Conservation (phyloP, 495 filamentous ascomycete genomes). For the Lophium mytilinum region DNA sequence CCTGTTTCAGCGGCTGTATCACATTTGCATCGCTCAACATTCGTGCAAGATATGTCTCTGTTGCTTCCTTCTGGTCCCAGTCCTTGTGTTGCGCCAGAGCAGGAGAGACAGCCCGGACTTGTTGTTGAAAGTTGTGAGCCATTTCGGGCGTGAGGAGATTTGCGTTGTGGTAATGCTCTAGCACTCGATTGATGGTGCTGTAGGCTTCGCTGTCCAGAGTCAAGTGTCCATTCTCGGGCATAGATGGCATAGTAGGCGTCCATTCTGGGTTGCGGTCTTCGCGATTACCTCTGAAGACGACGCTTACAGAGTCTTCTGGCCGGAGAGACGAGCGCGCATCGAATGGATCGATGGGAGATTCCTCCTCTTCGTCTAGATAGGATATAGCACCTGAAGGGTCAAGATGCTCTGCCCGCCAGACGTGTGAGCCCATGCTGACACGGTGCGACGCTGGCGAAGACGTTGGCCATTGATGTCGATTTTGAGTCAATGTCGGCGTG, state of each 20-base stretch:
- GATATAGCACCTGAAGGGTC: constrained; percentile 18
- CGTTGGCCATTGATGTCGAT: not conserved
- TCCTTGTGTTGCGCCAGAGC: constrained; percentile 22
- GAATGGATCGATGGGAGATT: constrained; percentile 25
- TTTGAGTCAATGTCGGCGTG: constrained; percentile 28
- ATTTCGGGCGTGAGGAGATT: constrained; percentile 26
- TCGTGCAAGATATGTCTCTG: constrained; percentile 28
- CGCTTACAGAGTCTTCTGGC: constrained; percentile 27
- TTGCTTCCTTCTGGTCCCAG: constrained; percentile 28
- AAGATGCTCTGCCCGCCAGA: constrained; percentile 18
- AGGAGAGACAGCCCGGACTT: constrained; percentile 26
- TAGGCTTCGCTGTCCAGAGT: constrained; percentile 39
- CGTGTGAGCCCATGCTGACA: constrained; percentile 16
- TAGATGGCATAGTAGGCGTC: constrained; percentile 6
- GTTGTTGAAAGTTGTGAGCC: constrained; percentile 23
- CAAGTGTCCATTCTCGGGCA: constrained; percentile 15
- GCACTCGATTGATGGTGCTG: constrained; percentile 36
- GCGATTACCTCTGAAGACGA: constrained; percentile 9
- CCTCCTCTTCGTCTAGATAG: constrained; percentile 22
- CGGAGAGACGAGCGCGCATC: constrained; percentile 13
- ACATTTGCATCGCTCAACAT: constrained; percentile 18
- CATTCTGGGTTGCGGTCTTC: constrained; percentile 1
- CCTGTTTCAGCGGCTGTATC: not conserved
- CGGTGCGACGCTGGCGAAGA: constrained; percentile 7
- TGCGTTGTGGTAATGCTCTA: constrained; percentile 37